Evolutionary conservation across 139 green algal species (phyloP).

Genomic region (Marvania coccoides): DNA sequence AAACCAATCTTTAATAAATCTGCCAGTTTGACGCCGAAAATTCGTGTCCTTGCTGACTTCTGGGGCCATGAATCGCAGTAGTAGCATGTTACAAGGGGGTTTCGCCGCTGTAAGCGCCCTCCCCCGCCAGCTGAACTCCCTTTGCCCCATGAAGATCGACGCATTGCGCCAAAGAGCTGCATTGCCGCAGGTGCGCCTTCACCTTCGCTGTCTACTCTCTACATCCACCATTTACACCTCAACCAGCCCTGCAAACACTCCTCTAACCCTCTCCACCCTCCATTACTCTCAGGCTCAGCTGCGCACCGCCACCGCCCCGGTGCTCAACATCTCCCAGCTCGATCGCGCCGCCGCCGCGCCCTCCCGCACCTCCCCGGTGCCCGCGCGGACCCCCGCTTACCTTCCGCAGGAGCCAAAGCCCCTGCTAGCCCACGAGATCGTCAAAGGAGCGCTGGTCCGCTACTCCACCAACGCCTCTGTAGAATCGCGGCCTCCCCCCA

Average conservation of each 20-base stretch:
- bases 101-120: neutral
- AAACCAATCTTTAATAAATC: too few relatives aligned
- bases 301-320: too few relatives aligned
- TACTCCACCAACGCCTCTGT: neutral
- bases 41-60: too few relatives aligned
- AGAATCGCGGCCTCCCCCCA: constrained; percentile 49
- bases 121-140: neutral
- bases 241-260: too few relatives aligned
- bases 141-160: neutral
- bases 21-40: too few relatives aligned
- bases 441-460: constrained; percentile 47
- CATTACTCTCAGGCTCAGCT: too few relatives aligned
- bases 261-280: too few relatives aligned
- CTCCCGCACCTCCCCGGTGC: neutral
- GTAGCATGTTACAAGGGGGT: neutral
- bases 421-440: constrained; percentile 48
- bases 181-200: too few relatives aligned
- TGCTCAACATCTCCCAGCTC: neutral
- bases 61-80: neutral
- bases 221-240: too few relatives aligned
- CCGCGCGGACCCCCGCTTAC: neutral
- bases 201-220: too few relatives aligned
- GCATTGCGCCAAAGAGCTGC: too few relatives aligned
- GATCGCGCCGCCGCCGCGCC: neutral
- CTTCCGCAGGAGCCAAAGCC: neutral